Conservation (phyloP, 306 rosid species). For the Begonia peltatifolia region DNA sequence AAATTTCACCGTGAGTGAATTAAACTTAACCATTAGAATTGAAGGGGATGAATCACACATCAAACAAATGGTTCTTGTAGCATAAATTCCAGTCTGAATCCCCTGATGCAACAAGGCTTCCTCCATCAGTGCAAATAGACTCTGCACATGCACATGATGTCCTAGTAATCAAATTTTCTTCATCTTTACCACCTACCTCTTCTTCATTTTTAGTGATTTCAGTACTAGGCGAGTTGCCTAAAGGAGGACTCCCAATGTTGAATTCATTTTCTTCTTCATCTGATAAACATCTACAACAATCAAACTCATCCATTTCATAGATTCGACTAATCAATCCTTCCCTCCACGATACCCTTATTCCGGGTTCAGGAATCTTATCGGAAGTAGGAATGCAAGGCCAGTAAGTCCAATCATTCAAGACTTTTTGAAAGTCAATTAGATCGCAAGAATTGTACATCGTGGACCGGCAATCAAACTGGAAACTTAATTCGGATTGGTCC, state of each 20-base stretch:
- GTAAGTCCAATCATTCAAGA: constrained; percentile 31
- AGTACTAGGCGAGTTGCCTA: constrained; percentile 11
- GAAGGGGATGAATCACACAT: constrained; percentile 17
- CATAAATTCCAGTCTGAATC: constrained; percentile 58
- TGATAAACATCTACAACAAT: constrained; percentile 66
- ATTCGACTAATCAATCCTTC: constrained; percentile 51
- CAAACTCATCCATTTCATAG: constrained; percentile 48
- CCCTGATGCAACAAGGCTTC: constrained; percentile 48
- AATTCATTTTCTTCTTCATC: constrained; percentile 46
- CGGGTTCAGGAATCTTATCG: constrained; percentile 35
- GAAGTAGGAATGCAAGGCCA: constrained; percentile 38
- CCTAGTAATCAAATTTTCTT: constrained; percentile 15
- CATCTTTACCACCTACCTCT: constrained; percentile 14
- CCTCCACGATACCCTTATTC: constrained; percentile 65
- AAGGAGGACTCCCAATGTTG: constrained; percentile 17
- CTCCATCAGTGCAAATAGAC: constrained; percentile 58
- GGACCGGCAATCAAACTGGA: constrained; percentile 49
- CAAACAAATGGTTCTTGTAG: constrained; percentile 39
- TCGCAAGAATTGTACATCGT: constrained; percentile 39
- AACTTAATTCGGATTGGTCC: constrained; percentile 49
- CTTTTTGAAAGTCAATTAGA: constrained; percentile 33
- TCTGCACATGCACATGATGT: constrained; percentile 32
- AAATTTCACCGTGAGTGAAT: too few species aligned
- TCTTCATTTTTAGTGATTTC: constrained; percentile 19
- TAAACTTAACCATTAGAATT: constrained; percentile 1